Percentiles rank a stretch among this genome's conserved stretches.
Conservation (phyloP, 257 asterid species). For the Eustoma russellianum region DNA sequence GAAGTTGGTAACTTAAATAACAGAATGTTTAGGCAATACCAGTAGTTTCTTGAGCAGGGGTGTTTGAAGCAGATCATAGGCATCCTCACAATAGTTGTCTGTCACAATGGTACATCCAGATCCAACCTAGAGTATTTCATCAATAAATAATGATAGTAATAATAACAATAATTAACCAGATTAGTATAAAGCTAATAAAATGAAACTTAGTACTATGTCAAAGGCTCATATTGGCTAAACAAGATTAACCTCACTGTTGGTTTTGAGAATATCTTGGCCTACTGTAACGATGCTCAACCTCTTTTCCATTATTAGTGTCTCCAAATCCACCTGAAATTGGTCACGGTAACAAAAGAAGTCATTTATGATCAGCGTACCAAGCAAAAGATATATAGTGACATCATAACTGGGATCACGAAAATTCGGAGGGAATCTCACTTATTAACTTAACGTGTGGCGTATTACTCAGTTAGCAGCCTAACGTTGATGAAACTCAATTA, state of each 20-base stretch:
- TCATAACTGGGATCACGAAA: no score
- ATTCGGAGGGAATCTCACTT: no score
- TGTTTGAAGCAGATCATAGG: slow-evolving; percentile 62
- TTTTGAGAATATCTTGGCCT: slow-evolving; percentile 71
- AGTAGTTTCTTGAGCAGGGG: slow-evolving; percentile 53
- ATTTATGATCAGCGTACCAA: no score
- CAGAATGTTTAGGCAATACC: slow-evolving; percentile 25
- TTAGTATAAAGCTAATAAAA: no score
- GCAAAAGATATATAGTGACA: no score
- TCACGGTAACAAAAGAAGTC: slow-evolving; percentile 7
- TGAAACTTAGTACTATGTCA: not conserved
- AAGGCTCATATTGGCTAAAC: not conserved
- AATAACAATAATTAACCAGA: no score
- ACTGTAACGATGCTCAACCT: slow-evolving; percentile 62
- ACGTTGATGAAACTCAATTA: no score
- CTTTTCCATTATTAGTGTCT: slow-evolving; percentile 50
- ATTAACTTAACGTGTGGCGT: no score
- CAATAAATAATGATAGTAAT: not conserved
- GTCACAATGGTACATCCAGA: slow-evolving; percentile 67
- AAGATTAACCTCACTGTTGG: slow-evolving; percentile 55
- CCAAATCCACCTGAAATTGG: slow-evolving; percentile 56
- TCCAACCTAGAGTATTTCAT: slow-evolving; percentile 37
- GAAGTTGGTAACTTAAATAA: not conserved
- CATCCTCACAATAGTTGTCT: slow-evolving; percentile 80
- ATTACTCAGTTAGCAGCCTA: no score